Conservation (phyloP, 208 protist species). For the Dictyostelium gargantuum region DNA sequence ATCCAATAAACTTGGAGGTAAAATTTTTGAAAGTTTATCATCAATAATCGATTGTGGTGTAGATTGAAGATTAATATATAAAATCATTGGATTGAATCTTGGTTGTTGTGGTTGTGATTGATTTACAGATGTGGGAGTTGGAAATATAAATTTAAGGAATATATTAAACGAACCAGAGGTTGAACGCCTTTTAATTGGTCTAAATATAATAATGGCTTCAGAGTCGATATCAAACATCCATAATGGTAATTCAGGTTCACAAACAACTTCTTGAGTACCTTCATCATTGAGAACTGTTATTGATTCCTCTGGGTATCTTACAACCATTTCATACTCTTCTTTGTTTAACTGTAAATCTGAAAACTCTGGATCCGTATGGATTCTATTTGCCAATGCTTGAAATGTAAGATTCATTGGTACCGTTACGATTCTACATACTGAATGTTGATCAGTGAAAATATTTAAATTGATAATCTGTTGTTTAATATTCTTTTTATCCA, state of each 20-base stretch:
- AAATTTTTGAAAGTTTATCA: neutral
- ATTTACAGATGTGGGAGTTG: neutral
- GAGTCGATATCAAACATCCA: constrained; percentile 48
- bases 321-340: constrained; percentile 37
- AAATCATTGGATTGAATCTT: neutral
- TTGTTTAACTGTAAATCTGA: neutral
- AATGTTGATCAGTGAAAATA: neutral
- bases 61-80: neutral
- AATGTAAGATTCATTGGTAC: neutral
- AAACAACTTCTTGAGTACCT: neutral
- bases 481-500: neutral
- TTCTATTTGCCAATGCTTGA: neutral
- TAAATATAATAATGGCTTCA: neutral
- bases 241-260: constrained; percentile 20
- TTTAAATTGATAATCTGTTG: neutral
- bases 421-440: neutral
- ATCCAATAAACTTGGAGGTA: neutral
- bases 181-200: neutral
- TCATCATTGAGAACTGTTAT: neutral
- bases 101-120: neutral
- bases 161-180: neutral
- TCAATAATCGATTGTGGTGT: constrained; percentile 3
- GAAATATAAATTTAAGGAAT: constrained; percentile 4
- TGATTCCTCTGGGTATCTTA: neutral
- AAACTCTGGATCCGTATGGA: neutral